phyloP scores from a whole-genome alignment of 1,284 basidiomycete species.

The Apiotrichum brassicae region DNA sequence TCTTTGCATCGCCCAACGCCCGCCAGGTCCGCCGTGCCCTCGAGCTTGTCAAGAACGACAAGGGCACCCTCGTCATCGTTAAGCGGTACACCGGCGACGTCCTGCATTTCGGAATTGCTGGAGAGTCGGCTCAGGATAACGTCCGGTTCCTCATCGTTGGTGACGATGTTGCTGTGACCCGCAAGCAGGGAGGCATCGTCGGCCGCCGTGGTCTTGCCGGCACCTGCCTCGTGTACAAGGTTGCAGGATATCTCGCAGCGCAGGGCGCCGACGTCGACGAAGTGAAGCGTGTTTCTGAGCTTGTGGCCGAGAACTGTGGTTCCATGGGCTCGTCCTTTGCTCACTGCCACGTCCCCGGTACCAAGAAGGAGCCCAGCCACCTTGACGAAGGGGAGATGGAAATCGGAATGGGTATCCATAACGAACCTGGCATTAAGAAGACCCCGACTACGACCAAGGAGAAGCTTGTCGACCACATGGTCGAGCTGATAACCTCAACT shows the following conservation, averaged over 20 bases:
- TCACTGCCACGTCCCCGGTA: conserved; percentile 61
- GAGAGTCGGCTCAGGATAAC: conserved; percentile 66
- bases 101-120: conserved; percentile 86
- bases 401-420: conserved; percentile 80
- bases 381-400: conserved; percentile 59
- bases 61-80: conserved; percentile 75
- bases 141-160: conserved; percentile 80
- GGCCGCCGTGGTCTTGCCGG: conserved; percentile 68
- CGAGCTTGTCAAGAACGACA: conserved; percentile 67
- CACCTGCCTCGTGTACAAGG: conserved; percentile 85
- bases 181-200: conserved; percentile 47
- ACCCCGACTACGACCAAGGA: conserved; percentile 57
- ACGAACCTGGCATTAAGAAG: conserved; percentile 76
- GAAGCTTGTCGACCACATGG: conserved; percentile 63
- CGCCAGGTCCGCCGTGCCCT: conserved; percentile 73
- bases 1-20: conserved; percentile 82
- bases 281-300: conserved; percentile 64
- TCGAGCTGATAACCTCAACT: conserved; percentile 66
- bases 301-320: conserved; percentile 58
- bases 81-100: conserved; percentile 82
- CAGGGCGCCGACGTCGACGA: conserved; percentile 65
- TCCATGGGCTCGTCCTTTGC: conserved; percentile 88
- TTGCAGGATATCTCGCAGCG: conserved; percentile 75
- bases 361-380: conserved; percentile 2
- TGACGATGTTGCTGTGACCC: conserved; percentile 84